Base-by-base conservation (phyloP, 768 basidiomycete species). In the Termitomyces sp. region DNA sequence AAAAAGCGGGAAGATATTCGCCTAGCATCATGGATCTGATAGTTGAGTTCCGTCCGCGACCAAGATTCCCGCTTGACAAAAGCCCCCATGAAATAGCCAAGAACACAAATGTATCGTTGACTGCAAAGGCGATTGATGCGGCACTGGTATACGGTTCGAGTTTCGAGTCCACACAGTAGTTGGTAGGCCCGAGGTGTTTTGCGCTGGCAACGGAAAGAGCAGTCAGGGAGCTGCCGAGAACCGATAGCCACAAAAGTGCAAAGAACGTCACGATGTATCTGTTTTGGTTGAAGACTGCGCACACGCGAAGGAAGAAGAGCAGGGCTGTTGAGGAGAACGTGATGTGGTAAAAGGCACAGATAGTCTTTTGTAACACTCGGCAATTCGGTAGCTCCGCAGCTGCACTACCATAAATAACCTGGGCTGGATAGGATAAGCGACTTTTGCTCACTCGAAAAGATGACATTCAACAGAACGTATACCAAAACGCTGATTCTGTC, bases 51-150 rank as follows among this genome's bases (percentile, higher is more conserved):
- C 57, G 61, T 18, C 59, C 64, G 0, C 8, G 43, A 18, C 31
- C 42, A 14, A 46, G 18, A 13, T 32, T 57, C 46, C 22, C 53
- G 26, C 46, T 57, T 39, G 46, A 58, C 58, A 64, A 48, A 27
- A 59, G 57, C 58, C 59, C 62, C 64, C 59, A 72, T 0, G 71
- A 72, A 27, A 76, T 72, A 8, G 68, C 71, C 5, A 76, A 43
- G 60, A 73, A 74, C 10, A 76, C 67, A 16, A 68, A 65, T 1
- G 72, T 69, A 49, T 73, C 71, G 46, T 68, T 67, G 49, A 67
- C 42, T 0, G 70, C 55, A 0, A 67, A 64, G 1, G 64, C 62
- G 34, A 74, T 64, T 1, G 65, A 58, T 0, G 65, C 62, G 2
- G 64, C 68, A 13, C 65, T 63, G 7, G 65, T 64, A 57, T 65